Conservation (phyloP, 1,139 yeast species). For the Kurtzmaniella quercitrusa region DNA sequence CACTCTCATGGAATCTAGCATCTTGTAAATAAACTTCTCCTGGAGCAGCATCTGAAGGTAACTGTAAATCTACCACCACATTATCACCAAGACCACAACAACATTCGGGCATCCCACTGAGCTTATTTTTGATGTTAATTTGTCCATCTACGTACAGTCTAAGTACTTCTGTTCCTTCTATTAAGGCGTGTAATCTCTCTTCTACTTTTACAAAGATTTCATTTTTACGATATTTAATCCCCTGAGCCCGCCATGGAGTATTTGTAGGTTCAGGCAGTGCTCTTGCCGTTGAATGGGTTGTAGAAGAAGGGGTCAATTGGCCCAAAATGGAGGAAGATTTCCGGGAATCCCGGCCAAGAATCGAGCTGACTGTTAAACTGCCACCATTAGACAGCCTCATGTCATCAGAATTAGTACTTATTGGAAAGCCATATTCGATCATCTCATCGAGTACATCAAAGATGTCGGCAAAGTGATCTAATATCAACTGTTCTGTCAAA, state of each 20-base stretch:
- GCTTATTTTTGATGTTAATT: conserved; percentile 64
- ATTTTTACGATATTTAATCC: conserved; percentile 75
- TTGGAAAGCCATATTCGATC: conserved; percentile 80
- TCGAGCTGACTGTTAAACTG: neutral
- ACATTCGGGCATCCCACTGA: conserved; percentile 74
- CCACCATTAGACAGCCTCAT: conserved; percentile 7
- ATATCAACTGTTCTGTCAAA: conserved; percentile 27
- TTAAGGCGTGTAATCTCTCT: conserved; percentile 69
- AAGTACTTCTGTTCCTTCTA: conserved; percentile 56
- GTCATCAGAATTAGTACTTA: conserved; percentile 49
- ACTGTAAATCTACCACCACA: conserved; percentile 16
- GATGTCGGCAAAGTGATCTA: conserved; percentile 57
- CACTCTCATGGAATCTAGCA: conserved; percentile 88
- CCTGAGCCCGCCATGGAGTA: conserved; percentile 59
- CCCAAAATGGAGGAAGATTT: neutral
- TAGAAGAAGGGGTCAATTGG: neutral
- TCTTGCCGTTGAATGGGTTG: neutral
- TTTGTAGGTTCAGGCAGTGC: conserved; percentile 1
- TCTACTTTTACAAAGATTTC: conserved; percentile 75
- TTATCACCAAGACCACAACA: conserved; percentile 58
- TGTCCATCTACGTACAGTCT: conserved; percentile 77
- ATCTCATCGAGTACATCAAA: conserved; percentile 78
- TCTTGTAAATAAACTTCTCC: conserved; percentile 63
- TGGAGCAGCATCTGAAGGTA: conserved; percentile 19
- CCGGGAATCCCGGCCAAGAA: neutral